Percentiles rank a stretch among this genome's conserved stretches.
Conservation (phyloP, 768 basidiomycete genomes). For the Kwoniella pini region DNA sequence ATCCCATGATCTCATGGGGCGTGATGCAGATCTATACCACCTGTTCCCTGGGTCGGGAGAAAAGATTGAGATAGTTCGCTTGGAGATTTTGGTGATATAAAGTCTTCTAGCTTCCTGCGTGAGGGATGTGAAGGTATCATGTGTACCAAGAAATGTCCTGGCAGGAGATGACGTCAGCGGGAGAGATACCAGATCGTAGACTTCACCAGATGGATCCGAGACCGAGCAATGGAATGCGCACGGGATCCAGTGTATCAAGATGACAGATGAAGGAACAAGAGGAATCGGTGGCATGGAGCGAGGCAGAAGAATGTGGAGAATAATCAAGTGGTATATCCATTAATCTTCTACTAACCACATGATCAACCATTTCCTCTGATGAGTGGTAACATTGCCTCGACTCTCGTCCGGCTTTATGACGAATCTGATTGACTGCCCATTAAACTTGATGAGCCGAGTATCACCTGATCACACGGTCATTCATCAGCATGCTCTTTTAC, state of each 20-base stretch:
- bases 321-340: no score
- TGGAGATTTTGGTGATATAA: neutral
- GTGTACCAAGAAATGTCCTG: slow-evolving; percentile 11
- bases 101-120: neutral
- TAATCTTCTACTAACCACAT: slow-evolving; percentile 16
- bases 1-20: slow-evolving; percentile 22
- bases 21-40: neutral
- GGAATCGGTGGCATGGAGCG: no score
- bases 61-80: slow-evolving; percentile 4
- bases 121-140: slow-evolving; percentile 10
- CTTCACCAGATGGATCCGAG: no score
- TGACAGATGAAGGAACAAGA: no score
- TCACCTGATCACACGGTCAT: neutral
- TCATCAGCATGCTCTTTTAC: neutral
- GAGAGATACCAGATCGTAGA: no score
- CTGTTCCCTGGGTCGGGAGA: neutral
- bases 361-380: neutral
- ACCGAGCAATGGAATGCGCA: no score
- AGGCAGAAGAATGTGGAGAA: no score
- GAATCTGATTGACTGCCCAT: slow-evolving; percentile 4
- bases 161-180: no score
- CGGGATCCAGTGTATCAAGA: no score
- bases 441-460: slow-evolving; percentile 3
- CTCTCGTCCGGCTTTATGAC: neutral
- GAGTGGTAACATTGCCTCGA: neutral